Evolutionary conservation across 306 rosid genomes (phyloP), one percentile per base, ranked within the genome.

Genomic region (Cucurbita pepo): DNA sequence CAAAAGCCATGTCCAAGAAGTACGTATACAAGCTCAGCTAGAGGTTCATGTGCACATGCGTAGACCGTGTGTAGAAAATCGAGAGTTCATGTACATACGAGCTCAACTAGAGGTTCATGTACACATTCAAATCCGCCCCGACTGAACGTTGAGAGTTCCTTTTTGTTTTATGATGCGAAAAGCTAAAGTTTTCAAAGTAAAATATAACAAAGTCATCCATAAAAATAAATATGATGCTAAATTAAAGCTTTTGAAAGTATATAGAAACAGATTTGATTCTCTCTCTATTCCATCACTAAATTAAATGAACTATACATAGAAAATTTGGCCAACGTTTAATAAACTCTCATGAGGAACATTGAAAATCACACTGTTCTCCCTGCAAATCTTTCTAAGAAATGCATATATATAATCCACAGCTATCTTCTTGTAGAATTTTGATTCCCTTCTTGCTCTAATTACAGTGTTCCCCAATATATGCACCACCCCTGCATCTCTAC

Each of bases 281-380:
- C 36, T 51, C n/a, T n/a, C 37, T 71, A 44, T 21, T 66, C 55
- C 55, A 66, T 44, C 72, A 66, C 55, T 71, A 18, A 66, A 43
- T 61, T n/a, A 57, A 57, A 44, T 53, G 36, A 13, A 7, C 77
- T 86, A 95, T 77, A 95, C 96, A 75, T 85, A 95, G 77, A 91
- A 88, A 81, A 91, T 77, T 72, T 89, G 99, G 9, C 99, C 99
- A 73, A 95, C 99, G 75, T 95, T 91, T 77, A 95, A 80, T 38
- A 95, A 86, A 79, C 92, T 88, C 92, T 91, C 99, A 80, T 95
- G 99, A 76, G 99, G 99, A 55, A 95, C 80, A 85, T 91, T 91
- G 91, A 95, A 95, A 80, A 95, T 95, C 59, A 80, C 95, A 86
- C 97, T 95, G 37, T 89, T 75, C 79, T 89, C 96, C 84, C 99